Percentiles rank a stretch among this genome's conserved stretches.
phyloP scores from a whole-genome alignment of 331 rosid genomes.

The Acacia concinna region DNA sequence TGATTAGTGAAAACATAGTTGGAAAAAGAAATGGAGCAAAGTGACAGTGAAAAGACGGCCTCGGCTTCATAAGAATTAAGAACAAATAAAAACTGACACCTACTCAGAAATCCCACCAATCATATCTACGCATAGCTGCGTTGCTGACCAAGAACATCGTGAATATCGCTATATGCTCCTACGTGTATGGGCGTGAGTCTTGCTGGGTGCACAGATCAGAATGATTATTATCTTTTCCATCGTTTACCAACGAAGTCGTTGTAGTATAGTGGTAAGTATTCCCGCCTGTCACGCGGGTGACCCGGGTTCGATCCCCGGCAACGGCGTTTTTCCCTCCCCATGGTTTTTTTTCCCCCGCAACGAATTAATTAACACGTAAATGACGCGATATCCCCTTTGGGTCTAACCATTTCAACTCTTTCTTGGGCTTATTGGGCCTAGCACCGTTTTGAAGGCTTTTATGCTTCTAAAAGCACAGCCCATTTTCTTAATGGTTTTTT shows the following conservation, averaged over 20 bases:
- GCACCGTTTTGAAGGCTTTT: neutral
- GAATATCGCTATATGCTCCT: neutral
- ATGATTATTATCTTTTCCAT: too few relatives aligned
- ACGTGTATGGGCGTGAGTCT: neutral
- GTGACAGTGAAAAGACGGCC: neutral
- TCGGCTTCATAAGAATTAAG: neutral
- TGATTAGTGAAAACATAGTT: too few relatives aligned
- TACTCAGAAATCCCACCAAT: neutral
- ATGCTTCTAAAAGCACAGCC: neutral
- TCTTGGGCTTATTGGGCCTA: too few relatives aligned
- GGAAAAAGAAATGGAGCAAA: too few relatives aligned
- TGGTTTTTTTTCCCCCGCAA: too few relatives aligned
- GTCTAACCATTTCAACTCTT: too few relatives aligned
- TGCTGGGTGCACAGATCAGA: neutral
- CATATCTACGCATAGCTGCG: neutral
- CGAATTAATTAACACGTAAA: too few relatives aligned
- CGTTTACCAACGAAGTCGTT: conserved; percentile 47
- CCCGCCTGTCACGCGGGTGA: conserved; percentile 96
- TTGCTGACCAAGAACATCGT: neutral
- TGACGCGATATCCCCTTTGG: neutral
- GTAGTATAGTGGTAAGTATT: conserved; percentile 98
- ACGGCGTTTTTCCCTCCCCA: conserved; percentile 34
- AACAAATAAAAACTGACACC: neutral
- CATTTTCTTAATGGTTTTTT: neutral
- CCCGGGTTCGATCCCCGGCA: conserved; percentile 99